A percentile compares a stretch with the other conserved stretches of the same genome.
These are phyloP conservation scores for Sphaerosporella brunnea DNA, from an alignment of 495 filamentous ascomycete species.

Conservation along the genomic window DNA sequence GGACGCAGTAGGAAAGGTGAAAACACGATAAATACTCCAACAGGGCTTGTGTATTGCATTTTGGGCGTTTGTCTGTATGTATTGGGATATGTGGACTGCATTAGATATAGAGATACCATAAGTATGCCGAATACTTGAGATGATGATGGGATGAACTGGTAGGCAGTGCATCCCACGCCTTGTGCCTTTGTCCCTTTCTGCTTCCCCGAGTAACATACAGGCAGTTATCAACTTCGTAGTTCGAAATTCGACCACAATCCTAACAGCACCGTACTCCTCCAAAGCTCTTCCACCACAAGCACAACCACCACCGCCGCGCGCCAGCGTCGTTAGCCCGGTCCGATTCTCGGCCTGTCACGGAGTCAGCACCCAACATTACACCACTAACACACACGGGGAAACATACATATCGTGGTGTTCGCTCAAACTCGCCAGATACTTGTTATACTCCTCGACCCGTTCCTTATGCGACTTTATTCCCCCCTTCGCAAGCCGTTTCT, in stretches of 20 bases:
- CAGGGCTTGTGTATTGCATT: too few species aligned
- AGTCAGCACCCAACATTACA: slow-evolving; percentile 9
- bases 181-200: too few species aligned
- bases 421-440: slow-evolving; percentile 73
- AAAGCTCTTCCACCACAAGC: slow-evolving; percentile 5
- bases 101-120: too few species aligned
- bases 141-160: too few species aligned
- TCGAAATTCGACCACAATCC: not conserved
- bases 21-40: too few species aligned
- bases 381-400: not conserved
- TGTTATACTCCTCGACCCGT: slow-evolving; percentile 87
- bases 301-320: slow-evolving; percentile 5
- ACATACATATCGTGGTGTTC: slow-evolving; percentile 88
- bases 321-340: slow-evolving; percentile 23
- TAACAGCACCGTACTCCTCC: not conserved
- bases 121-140: too few species aligned
- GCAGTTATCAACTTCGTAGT: not conserved
- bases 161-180: too few species aligned
- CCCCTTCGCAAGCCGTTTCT: slow-evolving; percentile 55
- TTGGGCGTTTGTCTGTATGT: too few species aligned
- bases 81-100: too few species aligned
- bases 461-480: slow-evolving; percentile 93
- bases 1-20: not conserved
- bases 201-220: too few species aligned
- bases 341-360: slow-evolving; percentile 23